Conservation (phyloP, 2,329 filamentous ascomycete genomes). For the Sodiomyces alkalinus region DNA sequence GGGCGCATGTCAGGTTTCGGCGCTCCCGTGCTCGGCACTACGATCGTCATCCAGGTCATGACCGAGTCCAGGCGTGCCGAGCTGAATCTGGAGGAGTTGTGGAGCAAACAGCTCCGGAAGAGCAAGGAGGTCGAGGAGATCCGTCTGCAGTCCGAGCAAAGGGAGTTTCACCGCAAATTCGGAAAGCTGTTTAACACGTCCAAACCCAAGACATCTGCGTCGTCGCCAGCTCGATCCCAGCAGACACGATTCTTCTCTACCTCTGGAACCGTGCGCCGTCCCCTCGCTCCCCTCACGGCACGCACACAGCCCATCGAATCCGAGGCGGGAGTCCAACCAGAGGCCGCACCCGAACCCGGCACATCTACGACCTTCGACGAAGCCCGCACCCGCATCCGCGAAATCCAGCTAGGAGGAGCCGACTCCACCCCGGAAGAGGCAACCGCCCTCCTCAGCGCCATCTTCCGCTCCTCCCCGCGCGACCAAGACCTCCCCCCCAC, state of each 20-base stretch:
- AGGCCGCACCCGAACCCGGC: not conserved
- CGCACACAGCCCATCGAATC: not conserved
- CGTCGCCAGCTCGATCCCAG: constrained; percentile 9
- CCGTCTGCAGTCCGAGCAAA: constrained; percentile 7
- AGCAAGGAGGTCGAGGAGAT: constrained; percentile 11
- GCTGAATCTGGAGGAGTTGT: constrained; percentile 36
- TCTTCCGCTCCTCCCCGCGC: constrained; percentile 16
- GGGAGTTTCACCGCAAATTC: constrained; percentile 10
- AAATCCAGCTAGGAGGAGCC: constrained; percentile 23
- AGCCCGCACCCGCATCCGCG: constrained; percentile 15
- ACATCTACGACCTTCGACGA: no score
- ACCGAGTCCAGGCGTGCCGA: constrained; percentile 37
- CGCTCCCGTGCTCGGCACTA: constrained; percentile 28
- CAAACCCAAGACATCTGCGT: not conserved
- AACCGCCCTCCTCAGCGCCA: constrained; percentile 20
- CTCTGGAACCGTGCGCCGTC: constrained; percentile 11
- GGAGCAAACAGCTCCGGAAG: constrained; percentile 25
- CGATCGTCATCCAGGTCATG: constrained; percentile 42
- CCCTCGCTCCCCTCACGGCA: constrained; percentile 5
- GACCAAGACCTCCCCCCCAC: constrained; percentile 11
- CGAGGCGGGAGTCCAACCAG: not conserved
- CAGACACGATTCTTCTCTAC: constrained; percentile 21
- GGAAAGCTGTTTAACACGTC: no score
- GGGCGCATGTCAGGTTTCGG: constrained; percentile 68
- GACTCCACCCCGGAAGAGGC: constrained; percentile 19